Evolutionary conservation across 345 rosid species (phyloP).

Genomic region (Arabis hirsuta): DNA sequence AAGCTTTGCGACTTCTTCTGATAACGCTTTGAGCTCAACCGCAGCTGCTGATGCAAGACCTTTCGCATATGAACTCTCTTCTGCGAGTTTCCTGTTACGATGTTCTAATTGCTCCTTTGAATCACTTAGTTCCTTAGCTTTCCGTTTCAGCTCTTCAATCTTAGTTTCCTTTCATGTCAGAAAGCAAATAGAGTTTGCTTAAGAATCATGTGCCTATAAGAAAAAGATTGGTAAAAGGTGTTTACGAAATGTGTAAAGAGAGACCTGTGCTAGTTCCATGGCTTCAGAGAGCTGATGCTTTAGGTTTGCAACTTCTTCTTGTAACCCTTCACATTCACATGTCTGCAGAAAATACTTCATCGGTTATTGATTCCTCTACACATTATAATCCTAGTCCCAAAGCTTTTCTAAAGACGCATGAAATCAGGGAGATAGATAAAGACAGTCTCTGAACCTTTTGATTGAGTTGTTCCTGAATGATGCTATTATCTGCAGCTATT

Average conservation of each 20-base stretch:
- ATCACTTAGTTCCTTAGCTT: slow-evolving; percentile 57
- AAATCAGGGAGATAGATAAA: background rate
- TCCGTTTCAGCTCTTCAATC: slow-evolving; percentile 80
- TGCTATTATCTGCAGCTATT: slow-evolving; percentile 86
- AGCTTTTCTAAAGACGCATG: background rate
- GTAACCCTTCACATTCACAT: slow-evolving; percentile 70
- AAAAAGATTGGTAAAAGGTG: slow-evolving; percentile 24
- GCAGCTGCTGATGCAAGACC: slow-evolving; percentile 99
- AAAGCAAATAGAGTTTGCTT: slow-evolving; percentile 20
- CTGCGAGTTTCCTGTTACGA: slow-evolving; percentile 82
- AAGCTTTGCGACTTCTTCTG: slow-evolving; percentile 96
- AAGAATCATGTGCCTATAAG: slow-evolving; percentile 20
- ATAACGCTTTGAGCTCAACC: slow-evolving; percentile 98
- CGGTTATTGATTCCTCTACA: slow-evolving; percentile 31
- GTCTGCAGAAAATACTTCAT: slow-evolving; percentile 54
- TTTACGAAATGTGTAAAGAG: slow-evolving; percentile 38
- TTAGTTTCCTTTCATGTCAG: slow-evolving; percentile 54
- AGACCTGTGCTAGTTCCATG: slow-evolving; percentile 50
- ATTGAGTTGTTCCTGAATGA: slow-evolving; percentile 87
- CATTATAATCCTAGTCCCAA: background rate
- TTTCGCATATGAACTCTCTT: slow-evolving; percentile 96
- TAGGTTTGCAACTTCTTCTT: slow-evolving; percentile 66
- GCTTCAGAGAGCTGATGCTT: slow-evolving; percentile 77
- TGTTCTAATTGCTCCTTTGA: slow-evolving; percentile 73
- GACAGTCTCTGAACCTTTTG: slow-evolving; percentile 62